Evolutionary conservation across 148 eudicot species (phyloP), one percentile per base, ranked within the genome.

Genomic region (Vaccinium vitisidaea): DNA sequence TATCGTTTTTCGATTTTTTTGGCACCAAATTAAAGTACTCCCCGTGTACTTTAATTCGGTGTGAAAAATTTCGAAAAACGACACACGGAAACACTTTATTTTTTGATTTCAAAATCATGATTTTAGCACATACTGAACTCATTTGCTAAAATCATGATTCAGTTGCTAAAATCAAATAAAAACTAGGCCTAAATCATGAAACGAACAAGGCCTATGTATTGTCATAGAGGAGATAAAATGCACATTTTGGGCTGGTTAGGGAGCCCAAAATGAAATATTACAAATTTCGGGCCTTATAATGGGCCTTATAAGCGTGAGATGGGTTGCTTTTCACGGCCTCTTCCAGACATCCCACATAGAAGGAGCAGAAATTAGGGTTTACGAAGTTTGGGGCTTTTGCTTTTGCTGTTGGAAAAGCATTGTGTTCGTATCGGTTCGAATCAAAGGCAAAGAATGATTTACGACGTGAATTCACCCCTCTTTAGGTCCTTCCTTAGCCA

Each of bases 401-500:
- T 8, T 3, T 77, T 23, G 43, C 25, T 21, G 10, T 16, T 79
- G 69, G 0, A 7, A 25, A 80, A 80, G 71, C 18, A 1, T 69
- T 25, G 39, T 4, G 74, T 27, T 13, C 13, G 23, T 49, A 23
- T 77, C 27, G 19, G 67, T n/a, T 61, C 53, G 54, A 81, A 77
- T 19, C 48, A 6, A 43, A 16, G 19, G 6, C 25, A 8, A n/a
- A 48, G 90, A 27, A 69, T 92, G 95, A 92, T 92, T 10, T 92
- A 92, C 92, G 95, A 92, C 93, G 93, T 92, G 16, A 91, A 89
- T 25, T 92, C 95, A 1, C 90, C 88, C 27, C 92, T 92, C 52
- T 92, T 92, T 87, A 88, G 95, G 16, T 92, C 93, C 25, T 92
- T 92, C 89, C 93, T 92, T 82, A 91, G 95, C 82, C 95, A 92